Conservation (phyloP, 305 asterid genomes). For the Fraxinus dipetala region DNA sequence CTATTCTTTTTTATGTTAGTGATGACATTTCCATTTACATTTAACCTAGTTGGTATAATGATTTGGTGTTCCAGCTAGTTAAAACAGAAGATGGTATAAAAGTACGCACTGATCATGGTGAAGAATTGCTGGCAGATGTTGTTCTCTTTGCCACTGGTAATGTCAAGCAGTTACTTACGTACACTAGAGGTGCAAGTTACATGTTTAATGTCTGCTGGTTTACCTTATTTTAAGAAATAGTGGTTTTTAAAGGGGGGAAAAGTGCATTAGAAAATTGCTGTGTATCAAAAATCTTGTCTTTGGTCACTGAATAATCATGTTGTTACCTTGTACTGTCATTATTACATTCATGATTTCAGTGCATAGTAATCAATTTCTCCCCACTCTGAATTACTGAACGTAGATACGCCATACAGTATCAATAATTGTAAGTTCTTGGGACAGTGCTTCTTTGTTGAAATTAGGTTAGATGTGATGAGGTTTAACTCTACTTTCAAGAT, state of each 20-base stretch:
- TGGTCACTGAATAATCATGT: background rate
- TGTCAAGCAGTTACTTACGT: constrained; percentile 1
- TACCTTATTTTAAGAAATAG: background rate
- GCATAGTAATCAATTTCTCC: background rate
- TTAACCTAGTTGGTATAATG: constrained; percentile 11
- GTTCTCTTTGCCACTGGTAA: constrained; percentile 99
- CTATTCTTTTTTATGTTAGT: constrained; percentile 5
- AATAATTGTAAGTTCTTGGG: background rate
- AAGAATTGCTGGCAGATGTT: constrained; percentile 80
- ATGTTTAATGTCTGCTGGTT: background rate
- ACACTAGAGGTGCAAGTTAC: background rate
- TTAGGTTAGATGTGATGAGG: background rate
- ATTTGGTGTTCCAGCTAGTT: constrained; percentile 57
- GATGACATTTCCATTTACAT: constrained; percentile 12
- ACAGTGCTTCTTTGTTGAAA: background rate
- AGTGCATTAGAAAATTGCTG: background rate
- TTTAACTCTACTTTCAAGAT: background rate
- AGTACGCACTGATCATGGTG: constrained; percentile 80
- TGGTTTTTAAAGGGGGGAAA: background rate
- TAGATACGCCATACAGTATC: background rate
- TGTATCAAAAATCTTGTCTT: background rate
- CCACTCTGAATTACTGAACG: background rate
- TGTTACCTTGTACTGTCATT: background rate
- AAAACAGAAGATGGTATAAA: constrained; percentile 74
- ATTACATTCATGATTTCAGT: background rate